Evolutionary conservation across 768 basidiomycete genomes (phyloP).

Genomic region (Podaxis sp.): DNA sequence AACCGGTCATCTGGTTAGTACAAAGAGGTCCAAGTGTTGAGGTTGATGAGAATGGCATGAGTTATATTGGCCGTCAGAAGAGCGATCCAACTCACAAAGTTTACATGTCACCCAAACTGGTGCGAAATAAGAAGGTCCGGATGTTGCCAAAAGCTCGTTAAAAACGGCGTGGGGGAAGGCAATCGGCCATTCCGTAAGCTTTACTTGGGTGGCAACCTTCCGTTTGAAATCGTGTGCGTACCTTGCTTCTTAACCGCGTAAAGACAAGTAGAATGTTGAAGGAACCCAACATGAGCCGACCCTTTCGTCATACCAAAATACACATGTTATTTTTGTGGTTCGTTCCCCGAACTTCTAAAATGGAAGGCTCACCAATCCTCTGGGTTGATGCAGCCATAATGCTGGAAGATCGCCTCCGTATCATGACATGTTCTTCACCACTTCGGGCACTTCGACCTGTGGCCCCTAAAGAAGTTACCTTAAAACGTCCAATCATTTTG

Average conservation of each 20-base stretch:
- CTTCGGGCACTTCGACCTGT: neutral
- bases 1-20: neutral
- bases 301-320: constrained; percentile 12
- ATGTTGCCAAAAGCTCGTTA: neutral
- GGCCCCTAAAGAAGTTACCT: constrained; percentile 9
- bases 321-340: constrained; percentile 4
- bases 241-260: constrained; percentile 7
- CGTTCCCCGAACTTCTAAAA: constrained; percentile 4
- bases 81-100: neutral
- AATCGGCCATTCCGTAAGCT: neutral
- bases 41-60: neutral
- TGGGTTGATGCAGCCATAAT: constrained; percentile 1
- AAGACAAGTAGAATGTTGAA: constrained; percentile 7
- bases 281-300: constrained; percentile 1
- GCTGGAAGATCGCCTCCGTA: constrained; percentile 1
- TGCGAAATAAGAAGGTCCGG: neutral
- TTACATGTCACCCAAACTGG: neutral
- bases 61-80: neutral
- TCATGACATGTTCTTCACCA: constrained; percentile 7
- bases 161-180: neutral
- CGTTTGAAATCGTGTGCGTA: constrained; percentile 7
- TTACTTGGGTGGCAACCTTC: neutral
- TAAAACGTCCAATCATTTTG: neutral
- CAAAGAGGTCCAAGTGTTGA: neutral
- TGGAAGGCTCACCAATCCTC: constrained; percentile 10